Percentiles rank a stretch among this genome's conserved stretches.
phyloP scores from a whole-genome alignment of 805 yeast species.

The Yamadazyma sp. region DNA sequence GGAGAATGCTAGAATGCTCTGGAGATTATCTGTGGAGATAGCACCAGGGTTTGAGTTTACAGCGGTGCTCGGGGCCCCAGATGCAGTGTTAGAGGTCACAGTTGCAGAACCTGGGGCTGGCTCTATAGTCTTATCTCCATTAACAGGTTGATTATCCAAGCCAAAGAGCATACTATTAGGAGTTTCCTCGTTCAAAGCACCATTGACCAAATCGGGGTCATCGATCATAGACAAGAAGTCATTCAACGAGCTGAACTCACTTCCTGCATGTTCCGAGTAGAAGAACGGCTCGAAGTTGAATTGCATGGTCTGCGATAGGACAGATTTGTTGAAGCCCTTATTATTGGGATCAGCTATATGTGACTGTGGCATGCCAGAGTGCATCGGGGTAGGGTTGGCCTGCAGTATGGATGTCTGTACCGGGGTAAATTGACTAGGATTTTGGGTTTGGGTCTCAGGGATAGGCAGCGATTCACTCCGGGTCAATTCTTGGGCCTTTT shows the following conservation, averaged over 20 bases:
- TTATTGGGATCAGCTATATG: neutral
- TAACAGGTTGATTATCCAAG: constrained; percentile 9
- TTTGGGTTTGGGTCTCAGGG: neutral
- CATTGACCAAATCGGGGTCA: constrained; percentile 69
- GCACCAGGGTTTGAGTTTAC: constrained; percentile 1
- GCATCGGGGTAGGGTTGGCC: constrained; percentile 1
- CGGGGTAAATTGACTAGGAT: neutral
- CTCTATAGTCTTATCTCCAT: no score
- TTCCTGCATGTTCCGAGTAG: constrained; percentile 88
- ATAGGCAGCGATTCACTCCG: constrained; percentile 11
- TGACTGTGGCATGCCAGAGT: neutral
- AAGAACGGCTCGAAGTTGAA: constrained; percentile 72
- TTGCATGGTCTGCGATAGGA: constrained; percentile 41
- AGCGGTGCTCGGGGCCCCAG: constrained; percentile 13
- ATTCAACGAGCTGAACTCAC: constrained; percentile 85
- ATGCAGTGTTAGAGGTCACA: constrained; percentile 12
- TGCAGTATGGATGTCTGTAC: constrained; percentile 3
- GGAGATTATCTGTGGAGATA: constrained; percentile 13
- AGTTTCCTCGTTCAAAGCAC: constrained; percentile 32
- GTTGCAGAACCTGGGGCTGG: no score
- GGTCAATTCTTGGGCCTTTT: constrained; percentile 31
- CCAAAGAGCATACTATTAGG: constrained; percentile 26
- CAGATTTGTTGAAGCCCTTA: constrained; percentile 22
- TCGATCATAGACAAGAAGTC: constrained; percentile 90
- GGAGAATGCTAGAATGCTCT: constrained; percentile 28